Evolutionary conservation across 2,329 filamentous ascomycete species (phyloP), one percentile per base, ranked within the genome.

Genomic region (Nemania serpens): DNA sequence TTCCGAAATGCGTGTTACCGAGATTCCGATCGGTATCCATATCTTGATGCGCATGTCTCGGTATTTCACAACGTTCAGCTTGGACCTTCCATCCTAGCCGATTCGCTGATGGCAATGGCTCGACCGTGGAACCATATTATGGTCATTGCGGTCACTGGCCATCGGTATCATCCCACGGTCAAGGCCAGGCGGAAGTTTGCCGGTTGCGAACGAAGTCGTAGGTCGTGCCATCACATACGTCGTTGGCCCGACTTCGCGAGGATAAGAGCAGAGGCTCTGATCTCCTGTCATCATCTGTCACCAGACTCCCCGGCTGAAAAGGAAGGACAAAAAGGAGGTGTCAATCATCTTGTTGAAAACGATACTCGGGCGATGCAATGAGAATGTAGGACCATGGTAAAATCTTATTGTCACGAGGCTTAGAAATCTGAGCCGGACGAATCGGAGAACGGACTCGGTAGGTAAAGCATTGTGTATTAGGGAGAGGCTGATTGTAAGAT

Each of bases 111-210:
- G 12, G 25, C 5, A 17, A 47, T 50, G 55, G 41, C 17, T 47
- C 13, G 34, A 57, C 29, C 34, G 53, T 61, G 53, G 58, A 22
- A 61, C 53, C 47, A 53, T 51, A 13, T 22, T 46, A 41, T 46
- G 17, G 18, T 15, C 39, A 46, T 34, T 11, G 37, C 25, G 48
- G 42, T 48, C 36, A 29, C 34, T 33, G 36, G 22, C 42, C 41
- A 20, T 43, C 33, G n/a, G 41, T 46, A 25, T 22, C 34, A 22
- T 17, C 41, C 25, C 37, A 17, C 7, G 12, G 43, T 51, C 15
- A 29, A 41, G 42, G 15, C 12, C 22, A 41, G 39, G 34, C 22
- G 39, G 25, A 29, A 29, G 7, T 29, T 4, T 29, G 25, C 25
- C 25, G 25, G 25, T 29, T 29, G 25, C 25, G 25, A 29, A 29